Evolutionary conservation across 2,329 filamentous ascomycete genomes (phyloP).

Genomic region (Botryotinia convoluta): DNA sequence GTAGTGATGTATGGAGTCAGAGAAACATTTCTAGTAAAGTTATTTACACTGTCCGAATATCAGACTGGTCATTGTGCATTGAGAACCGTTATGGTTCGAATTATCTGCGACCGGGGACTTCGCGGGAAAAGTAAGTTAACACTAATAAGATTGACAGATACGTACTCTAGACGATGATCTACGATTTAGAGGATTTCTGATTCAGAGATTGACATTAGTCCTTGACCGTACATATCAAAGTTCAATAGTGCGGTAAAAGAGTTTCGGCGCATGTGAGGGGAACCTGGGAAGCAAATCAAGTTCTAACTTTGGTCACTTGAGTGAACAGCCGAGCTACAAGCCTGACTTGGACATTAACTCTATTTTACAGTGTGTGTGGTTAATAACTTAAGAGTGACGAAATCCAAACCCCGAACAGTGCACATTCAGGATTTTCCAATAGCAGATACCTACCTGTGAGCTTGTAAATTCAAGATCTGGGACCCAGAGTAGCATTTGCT

Average conservation of each 20-base stretch:
- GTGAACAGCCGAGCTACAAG: not conserved
- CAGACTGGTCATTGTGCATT: not conserved
- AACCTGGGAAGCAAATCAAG: conserved; percentile 7
- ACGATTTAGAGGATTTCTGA: not conserved
- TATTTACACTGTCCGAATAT: not conserved
- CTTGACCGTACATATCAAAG: not conserved
- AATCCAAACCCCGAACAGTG: not conserved
- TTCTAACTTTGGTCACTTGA: not conserved
- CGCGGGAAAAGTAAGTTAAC: not conserved
- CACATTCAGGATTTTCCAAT: not conserved
- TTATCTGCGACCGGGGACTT: not conserved
- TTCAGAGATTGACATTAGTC: not conserved
- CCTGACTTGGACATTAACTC: not conserved
- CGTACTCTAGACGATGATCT: conserved; percentile 4
- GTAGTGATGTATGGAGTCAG: not conserved
- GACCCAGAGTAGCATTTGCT: not conserved
- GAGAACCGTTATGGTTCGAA: not conserved
- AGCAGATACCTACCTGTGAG: not conserved
- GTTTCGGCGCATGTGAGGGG: conserved; percentile 7
- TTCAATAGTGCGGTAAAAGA: conserved; percentile 1
- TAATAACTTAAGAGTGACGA: not conserved
- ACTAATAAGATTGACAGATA: not conserved
- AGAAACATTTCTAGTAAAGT: not conserved
- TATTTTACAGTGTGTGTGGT: not conserved
- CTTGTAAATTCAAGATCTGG: not conserved